A percentile compares a stretch with the other conserved stretches of the same genome.
Evolutionary conservation across 352 stramenopile genomes (phyloP).

Genomic region (Pythium utonaiense): DNA sequence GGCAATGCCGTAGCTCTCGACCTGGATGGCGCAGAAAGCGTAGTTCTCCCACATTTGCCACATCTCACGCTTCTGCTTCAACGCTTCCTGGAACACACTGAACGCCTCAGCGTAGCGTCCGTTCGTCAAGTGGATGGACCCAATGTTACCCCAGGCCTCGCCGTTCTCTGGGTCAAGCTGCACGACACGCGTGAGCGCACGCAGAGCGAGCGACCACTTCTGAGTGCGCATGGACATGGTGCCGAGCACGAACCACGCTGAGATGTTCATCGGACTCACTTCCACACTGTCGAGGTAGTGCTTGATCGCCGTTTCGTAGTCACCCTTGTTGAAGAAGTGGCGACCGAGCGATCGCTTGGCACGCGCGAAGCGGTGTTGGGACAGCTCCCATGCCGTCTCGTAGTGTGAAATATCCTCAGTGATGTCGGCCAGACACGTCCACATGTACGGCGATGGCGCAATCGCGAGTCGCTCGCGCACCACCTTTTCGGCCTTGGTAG

Average conservation of each 20-base stretch:
- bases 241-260: conserved; percentile 92
- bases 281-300: conserved; percentile 84
- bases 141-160: conserved; percentile 95
- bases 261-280: conserved; percentile 88
- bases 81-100: conserved; percentile 74
- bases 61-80: conserved; percentile 90
- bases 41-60: conserved; percentile 94
- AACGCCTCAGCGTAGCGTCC: conserved; percentile 77
- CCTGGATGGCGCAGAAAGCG: conserved; percentile 73
- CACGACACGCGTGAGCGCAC: conserved; percentile 91
- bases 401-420: conserved; percentile 89
- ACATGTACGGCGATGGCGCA: conserved; percentile 91
- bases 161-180: conserved; percentile 93
- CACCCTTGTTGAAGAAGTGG: conserved; percentile 86
- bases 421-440: conserved; percentile 91
- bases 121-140: conserved; percentile 89
- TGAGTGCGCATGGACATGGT: conserved; percentile 89
- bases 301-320: conserved; percentile 65
- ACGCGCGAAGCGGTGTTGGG: conserved; percentile 87
- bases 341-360: conserved; percentile 90
- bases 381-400: conserved; percentile 91
- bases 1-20: conserved; percentile 63
- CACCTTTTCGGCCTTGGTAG: conserved; percentile 87
- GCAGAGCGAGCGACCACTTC: conserved; percentile 82
- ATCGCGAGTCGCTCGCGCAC: conserved; percentile 85